These are phyloP conservation scores for Barnettozyma hawaiiensis DNA, from an alignment of 1,139 yeast genomes.

Conservation along the genomic window DNA sequence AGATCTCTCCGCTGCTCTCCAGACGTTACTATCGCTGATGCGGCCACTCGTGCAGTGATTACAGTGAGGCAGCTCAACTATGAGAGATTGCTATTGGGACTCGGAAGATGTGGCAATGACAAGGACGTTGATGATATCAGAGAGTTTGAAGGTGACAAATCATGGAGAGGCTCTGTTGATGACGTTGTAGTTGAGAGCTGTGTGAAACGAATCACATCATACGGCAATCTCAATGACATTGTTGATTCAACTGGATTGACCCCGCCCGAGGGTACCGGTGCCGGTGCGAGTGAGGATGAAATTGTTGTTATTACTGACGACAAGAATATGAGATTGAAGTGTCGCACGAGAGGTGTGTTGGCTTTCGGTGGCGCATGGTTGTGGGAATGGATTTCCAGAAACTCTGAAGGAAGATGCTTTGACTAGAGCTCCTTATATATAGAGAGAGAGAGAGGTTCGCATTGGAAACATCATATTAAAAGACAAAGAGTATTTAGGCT, in stretches of 20 bases:
- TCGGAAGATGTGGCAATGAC: slow-evolving; percentile 46
- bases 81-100: slow-evolving; percentile 43
- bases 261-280: too few relatives aligned
- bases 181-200: slow-evolving; percentile 32
- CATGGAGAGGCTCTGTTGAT: slow-evolving; percentile 38
- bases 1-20: slow-evolving; percentile 68
- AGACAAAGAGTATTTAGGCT: too few relatives aligned
- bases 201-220: slow-evolving; percentile 8
- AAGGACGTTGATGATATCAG: slow-evolving; percentile 51
- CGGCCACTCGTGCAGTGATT: slow-evolving; percentile 75
- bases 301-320: slow-evolving; percentile 63
- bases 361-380: slow-evolving; percentile 60
- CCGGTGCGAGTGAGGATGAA: slow-evolving; percentile 3
- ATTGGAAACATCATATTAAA: too few relatives aligned
- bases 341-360: slow-evolving; percentile 52
- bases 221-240: slow-evolving; percentile 7
- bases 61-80: slow-evolving; percentile 61
- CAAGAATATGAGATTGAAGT: slow-evolving; percentile 62
- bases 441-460: too few relatives aligned
- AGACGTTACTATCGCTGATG: slow-evolving; percentile 72
- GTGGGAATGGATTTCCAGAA: slow-evolving; percentile 44
- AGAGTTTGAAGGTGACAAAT: slow-evolving; percentile 37
- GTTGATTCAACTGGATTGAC: slow-evolving; percentile 4
- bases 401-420: slow-evolving; percentile 24
- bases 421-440: slow-evolving; percentile 11